Conservation (phyloP, 805 yeast genomes). For the Myxozyma neotropica region DNA sequence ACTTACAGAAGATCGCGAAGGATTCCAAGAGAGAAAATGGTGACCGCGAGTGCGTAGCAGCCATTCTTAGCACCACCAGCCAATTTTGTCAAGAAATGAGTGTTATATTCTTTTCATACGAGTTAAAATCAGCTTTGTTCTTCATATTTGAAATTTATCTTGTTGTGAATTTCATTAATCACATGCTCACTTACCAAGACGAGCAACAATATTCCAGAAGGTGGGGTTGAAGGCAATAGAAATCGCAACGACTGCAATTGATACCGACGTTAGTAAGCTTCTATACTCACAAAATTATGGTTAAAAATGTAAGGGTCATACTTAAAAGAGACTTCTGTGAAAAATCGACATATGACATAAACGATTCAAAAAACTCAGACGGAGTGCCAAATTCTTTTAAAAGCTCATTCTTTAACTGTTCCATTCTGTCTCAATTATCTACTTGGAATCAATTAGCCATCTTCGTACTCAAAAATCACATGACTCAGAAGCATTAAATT, state of each 20-base stretch:
- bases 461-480: neutral
- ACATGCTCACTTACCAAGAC: conserved; percentile 49
- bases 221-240: conserved; percentile 89
- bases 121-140: neutral
- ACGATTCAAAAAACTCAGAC: conserved; percentile 3
- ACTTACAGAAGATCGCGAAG: conserved; percentile 67
- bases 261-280: neutral
- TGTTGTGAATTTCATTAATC: neutral
- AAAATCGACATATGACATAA: conserved; percentile 21
- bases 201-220: conserved; percentile 93
- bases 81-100: conserved; percentile 72
- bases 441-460: neutral
- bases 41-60: conserved; percentile 78
- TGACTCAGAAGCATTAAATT: too few relatives aligned
- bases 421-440: neutral
- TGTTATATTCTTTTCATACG: conserved; percentile 60
- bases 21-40: conserved; percentile 85
- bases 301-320: conserved; percentile 1
- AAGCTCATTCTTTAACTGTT: neutral
- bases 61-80: conserved; percentile 73
- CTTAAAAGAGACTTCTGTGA: conserved; percentile 23
- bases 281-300: too few relatives aligned
- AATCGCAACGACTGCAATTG: conserved; percentile 51
- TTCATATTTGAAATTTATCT: neutral
- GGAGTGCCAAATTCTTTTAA: conserved; percentile 3